phyloP scores from a whole-genome alignment of 306 rosid species.

The Vigna hirtella region DNA sequence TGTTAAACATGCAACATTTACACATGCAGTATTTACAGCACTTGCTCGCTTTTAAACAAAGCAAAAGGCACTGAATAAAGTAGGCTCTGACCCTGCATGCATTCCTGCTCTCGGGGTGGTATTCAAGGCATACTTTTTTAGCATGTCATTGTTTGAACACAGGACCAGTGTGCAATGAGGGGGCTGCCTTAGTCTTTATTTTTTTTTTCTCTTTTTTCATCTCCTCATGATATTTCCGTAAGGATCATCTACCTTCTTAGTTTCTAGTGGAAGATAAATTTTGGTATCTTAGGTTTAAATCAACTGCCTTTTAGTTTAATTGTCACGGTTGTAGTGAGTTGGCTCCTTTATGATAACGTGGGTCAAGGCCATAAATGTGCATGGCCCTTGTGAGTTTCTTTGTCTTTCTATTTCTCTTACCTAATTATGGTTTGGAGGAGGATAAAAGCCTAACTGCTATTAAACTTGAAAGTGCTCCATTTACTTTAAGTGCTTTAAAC shows the following conservation, averaged over 20 bases:
- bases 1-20: conserved; percentile 38
- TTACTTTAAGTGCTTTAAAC: conserved; percentile 11
- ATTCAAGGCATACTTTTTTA: conserved; percentile 50
- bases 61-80: conserved; percentile 54
- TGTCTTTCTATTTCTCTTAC: conserved; percentile 42
- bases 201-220: background rate
- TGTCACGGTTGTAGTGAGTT: conserved; percentile 53
- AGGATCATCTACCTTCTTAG: conserved; percentile 44
- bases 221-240: conserved; percentile 27
- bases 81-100: conserved; percentile 45
- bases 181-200: conserved; percentile 33
- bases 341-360: conserved; percentile 46
- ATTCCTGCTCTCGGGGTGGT: conserved; percentile 43
- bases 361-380: conserved; percentile 44
- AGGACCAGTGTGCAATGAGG: conserved; percentile 48
- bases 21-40: conserved; percentile 38
- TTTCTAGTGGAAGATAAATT: conserved; percentile 44
- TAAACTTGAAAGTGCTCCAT: conserved; percentile 38
- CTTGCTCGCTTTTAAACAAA: conserved; percentile 32
- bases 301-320: conserved; percentile 48
- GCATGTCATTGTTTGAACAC: conserved; percentile 56
- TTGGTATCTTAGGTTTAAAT: conserved; percentile 50
- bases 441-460: conserved; percentile 39
- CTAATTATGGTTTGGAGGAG: conserved; percentile 41
- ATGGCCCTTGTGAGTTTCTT: conserved; percentile 31